A percentile compares a stretch with the other conserved stretches of the same genome.
Conservation (phyloP, 306 rosid species). For the Castanospermum australe region DNA sequence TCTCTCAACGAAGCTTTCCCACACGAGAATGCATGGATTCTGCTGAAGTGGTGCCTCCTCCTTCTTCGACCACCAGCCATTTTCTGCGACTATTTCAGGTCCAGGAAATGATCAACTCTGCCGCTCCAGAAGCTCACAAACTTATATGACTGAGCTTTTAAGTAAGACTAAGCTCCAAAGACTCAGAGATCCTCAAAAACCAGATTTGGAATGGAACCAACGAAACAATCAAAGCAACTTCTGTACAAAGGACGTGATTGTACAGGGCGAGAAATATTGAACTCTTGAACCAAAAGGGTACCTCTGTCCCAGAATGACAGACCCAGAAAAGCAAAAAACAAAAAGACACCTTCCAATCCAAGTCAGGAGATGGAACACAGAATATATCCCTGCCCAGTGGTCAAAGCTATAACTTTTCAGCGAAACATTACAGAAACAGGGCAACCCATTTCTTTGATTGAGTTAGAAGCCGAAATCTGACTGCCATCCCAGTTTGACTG, state of each 20-base stretch:
- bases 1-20: conserved; percentile 67
- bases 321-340: conserved; percentile 29
- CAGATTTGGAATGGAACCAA: neutral
- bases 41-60: conserved; percentile 67
- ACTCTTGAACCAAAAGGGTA: neutral
- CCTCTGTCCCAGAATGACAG: conserved; percentile 8
- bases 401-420: conserved; percentile 26
- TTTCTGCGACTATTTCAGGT: neutral
- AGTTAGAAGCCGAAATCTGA: conserved; percentile 18
- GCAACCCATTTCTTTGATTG: conserved; percentile 7
- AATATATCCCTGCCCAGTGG: neutral
- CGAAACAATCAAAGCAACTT: neutral
- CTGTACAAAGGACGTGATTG: neutral
- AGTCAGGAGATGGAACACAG: neutral
- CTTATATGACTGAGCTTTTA: neutral
- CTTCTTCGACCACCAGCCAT: conserved; percentile 68
- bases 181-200: conserved; percentile 8
- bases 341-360: neutral
- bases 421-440: neutral
- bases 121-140: neutral
- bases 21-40: conserved; percentile 81
- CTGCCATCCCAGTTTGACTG: conserved; percentile 48
- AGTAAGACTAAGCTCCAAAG: neutral
- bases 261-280: neutral
- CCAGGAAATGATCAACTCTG: neutral